phyloP scores from a whole-genome alignment of 352 stramenopile genomes.

The Globisporangium cystogenes region DNA sequence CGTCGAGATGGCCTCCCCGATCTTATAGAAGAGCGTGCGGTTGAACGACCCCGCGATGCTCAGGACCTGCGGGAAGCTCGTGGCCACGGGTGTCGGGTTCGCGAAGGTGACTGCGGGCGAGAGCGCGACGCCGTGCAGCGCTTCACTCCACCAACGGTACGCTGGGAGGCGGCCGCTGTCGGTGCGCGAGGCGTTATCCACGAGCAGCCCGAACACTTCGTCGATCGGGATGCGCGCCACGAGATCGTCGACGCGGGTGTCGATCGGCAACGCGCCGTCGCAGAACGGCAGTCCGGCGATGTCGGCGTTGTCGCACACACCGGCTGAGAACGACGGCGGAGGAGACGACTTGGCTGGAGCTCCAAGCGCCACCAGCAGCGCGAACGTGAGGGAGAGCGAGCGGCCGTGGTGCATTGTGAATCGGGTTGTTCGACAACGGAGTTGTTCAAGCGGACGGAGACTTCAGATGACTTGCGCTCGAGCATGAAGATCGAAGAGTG shows the following conservation, averaged over 20 bases:
- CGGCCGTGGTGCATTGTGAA: constrained; percentile 1
- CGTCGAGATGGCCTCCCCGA: constrained; percentile 77
- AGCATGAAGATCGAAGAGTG: too few species aligned
- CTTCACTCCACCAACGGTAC: constrained; percentile 90
- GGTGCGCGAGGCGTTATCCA: constrained; percentile 45
- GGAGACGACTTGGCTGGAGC: too few species aligned
- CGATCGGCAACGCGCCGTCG: constrained; percentile 36
- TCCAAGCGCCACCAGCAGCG: constrained; percentile 6
- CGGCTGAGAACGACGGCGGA: constrained; percentile 25
- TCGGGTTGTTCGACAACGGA: too few species aligned
- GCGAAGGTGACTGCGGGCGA: constrained; percentile 66
- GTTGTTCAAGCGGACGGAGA: too few species aligned
- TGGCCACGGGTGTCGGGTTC: constrained; percentile 53
- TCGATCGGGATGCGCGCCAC: constrained; percentile 55
- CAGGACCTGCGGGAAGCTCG: constrained; percentile 87
- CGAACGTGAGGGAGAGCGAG: constrained; percentile 3
- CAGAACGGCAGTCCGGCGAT: constrained; percentile 64
- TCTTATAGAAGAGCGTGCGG: constrained; percentile 64
- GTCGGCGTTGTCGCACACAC: constrained; percentile 40
- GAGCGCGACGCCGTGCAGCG: constrained; percentile 76
- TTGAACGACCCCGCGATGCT: constrained; percentile 84
- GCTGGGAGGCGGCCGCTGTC: constrained; percentile 30
- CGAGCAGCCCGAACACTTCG: constrained; percentile 63
- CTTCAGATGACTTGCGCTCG: too few species aligned
- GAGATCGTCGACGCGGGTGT: constrained; percentile 61